Base-by-base conservation (phyloP, 345 rosid genomes). In the Eucalyptus caleyi region DNA sequence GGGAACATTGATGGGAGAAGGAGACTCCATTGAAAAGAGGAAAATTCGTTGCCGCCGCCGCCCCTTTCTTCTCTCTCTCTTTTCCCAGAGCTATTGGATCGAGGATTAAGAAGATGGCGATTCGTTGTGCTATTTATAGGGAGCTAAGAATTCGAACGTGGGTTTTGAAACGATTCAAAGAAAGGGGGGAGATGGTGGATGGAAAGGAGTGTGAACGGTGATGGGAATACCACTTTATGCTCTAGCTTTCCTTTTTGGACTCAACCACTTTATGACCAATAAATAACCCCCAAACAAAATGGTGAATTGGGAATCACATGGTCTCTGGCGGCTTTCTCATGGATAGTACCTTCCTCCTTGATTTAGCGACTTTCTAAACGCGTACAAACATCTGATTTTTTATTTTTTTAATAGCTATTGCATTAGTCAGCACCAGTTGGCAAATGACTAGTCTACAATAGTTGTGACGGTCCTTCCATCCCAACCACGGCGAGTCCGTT, bases 271-370 rank as follows among this genome's bases (percentile, higher is more conserved):
- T 32, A 67, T 32, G 2, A 34, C 42, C 80, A 67, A 4, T 67
- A 5, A 67, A 34, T 34, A 67, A 23, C 40, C 40, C 80, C 8
- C 23, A 67, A 16, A 32, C 34, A 65, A 30, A 60, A 65, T 14
- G 0, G 0, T 16, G 5, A 30, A 8, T 18, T 32, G 42, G 80
- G 37, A 53, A 53, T 53, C 34, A 0, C 0, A 0, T n/a, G 40
- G 77, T 67, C 77, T 6, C 77, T 6, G 40, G 77, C 77, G 37
- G 77, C 77, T n/a, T 16, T 65, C 77, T 32, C 80, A 32, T 16
- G 80, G 80, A 16, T 8, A 10, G 23, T 32, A 9, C 6, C 23
- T 69, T 32, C 37, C 42, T 69, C 80, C 24, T 67, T 0, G 10
- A 19, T 53, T 53, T 19, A 53, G 24, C 59, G 59, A 53, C 1